A percentile compares a stretch with the other conserved stretches of the same genome.
Conservation (phyloP, 2,329 filamentous ascomycete species). For the Gyromitra esculenta region DNA sequence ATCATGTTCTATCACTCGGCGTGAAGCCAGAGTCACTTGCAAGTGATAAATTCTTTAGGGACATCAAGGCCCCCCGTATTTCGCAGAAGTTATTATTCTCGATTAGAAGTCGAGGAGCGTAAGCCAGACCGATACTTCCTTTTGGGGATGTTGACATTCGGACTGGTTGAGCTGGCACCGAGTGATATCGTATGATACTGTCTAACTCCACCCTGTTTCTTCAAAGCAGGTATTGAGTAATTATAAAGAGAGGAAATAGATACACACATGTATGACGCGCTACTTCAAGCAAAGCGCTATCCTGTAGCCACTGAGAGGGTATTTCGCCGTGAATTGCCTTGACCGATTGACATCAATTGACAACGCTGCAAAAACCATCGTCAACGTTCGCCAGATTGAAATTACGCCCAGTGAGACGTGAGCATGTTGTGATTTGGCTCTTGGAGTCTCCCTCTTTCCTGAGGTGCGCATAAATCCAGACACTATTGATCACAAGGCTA, state of each 20-base stretch:
- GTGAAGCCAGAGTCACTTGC: neutral
- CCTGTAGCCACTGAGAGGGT: neutral
- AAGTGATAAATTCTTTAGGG: neutral
- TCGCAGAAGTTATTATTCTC: neutral
- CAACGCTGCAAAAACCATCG: neutral
- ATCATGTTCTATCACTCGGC: constrained; percentile 18
- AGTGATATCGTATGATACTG: constrained; percentile 23
- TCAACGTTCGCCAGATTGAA: constrained; percentile 22
- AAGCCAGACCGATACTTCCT: neutral
- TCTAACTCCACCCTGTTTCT: neutral
- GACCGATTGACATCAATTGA: neutral
- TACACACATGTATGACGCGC: neutral
- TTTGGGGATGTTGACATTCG: neutral
- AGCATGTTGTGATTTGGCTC: constrained; percentile 33
- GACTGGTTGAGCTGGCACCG: constrained; percentile 10
- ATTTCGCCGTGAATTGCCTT: neutral
- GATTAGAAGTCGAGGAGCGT: neutral
- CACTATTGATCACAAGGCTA: neutral
- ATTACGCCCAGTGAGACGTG: constrained; percentile 34
- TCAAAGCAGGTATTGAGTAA: neutral
- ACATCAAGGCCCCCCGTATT: neutral
- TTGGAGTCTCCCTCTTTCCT: neutral
- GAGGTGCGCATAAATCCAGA: constrained; percentile 9
- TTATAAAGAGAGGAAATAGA: neutral
- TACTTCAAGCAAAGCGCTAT: neutral